Conservation (phyloP, 495 filamentous ascomycete genomes). For the Aspergillus haitiensis region DNA sequence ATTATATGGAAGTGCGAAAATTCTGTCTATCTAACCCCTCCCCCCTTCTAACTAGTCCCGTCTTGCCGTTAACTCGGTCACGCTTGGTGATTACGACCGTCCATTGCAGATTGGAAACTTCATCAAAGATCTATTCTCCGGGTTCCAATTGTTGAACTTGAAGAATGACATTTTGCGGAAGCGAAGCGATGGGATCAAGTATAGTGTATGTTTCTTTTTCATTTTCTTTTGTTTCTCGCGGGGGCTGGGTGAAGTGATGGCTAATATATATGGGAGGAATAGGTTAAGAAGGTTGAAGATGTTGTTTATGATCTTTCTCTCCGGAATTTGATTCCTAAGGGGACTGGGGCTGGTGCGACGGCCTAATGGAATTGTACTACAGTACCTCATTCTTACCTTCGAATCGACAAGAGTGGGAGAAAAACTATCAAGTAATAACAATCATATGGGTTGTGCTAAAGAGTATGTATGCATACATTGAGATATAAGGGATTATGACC, state of each 20-base stretch:
- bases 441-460: too few relatives aligned
- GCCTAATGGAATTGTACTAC: too few relatives aligned
- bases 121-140: slow-evolving; percentile 91
- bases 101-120: slow-evolving; percentile 86
- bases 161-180: slow-evolving; percentile 92
- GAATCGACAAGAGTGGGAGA: too few relatives aligned
- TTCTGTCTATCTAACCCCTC: neutral
- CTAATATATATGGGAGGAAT: neutral
- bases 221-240: neutral
- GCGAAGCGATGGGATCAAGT: slow-evolving; percentile 91
- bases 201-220: slow-evolving; percentile 59
- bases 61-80: slow-evolving; percentile 94
- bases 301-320: slow-evolving; percentile 93
- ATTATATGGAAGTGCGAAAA: too few relatives aligned
- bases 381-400: too few relatives aligned
- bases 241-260: neutral
- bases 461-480: too few relatives aligned
- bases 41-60: slow-evolving; percentile 54
- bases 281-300: slow-evolving; percentile 95
- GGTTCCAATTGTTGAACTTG: slow-evolving; percentile 93
- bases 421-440: too few relatives aligned
- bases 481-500: too few relatives aligned
- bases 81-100: slow-evolving; percentile 79
- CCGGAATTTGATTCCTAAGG: slow-evolving; percentile 71
- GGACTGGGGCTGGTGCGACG: slow-evolving; percentile 18